These are phyloP conservation scores for Nothophytophthora sp. DNA, from an alignment of 352 stramenopile species.

Conservation along the genomic window DNA sequence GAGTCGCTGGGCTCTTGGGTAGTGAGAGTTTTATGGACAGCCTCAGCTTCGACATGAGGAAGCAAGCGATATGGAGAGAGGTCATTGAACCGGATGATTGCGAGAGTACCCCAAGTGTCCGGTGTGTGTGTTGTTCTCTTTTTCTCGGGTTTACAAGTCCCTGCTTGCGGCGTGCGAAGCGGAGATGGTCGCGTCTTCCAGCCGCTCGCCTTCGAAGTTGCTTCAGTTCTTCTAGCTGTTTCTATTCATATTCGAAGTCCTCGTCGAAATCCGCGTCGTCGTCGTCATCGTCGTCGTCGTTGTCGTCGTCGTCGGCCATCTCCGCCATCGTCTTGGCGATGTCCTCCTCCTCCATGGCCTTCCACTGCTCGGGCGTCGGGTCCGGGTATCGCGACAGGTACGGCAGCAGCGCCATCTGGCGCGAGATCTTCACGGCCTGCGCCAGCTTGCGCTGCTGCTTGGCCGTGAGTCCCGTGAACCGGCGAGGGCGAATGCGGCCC, in stretches of 20 bases:
- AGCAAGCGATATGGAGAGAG: too few species aligned
- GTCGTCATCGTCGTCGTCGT: conserved; percentile 54
- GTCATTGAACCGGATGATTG: too few species aligned
- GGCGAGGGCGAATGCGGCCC: conserved; percentile 79
- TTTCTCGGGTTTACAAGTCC: conserved; percentile 16
- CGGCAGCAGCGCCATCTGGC: conserved; percentile 73
- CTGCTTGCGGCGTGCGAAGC: conserved; percentile 8
- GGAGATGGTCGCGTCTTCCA: conserved; percentile 6
- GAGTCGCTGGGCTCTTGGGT: too few species aligned
- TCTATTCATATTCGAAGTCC: conserved; percentile 66
- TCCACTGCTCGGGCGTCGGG: conserved; percentile 80
- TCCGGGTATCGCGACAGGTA: conserved; percentile 82
- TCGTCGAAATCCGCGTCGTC: conserved; percentile 72
- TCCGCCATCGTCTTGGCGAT: conserved; percentile 60
- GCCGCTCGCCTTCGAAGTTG: conserved; percentile 11
- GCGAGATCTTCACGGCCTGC: conserved; percentile 77
- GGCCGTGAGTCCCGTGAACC: conserved; percentile 78
- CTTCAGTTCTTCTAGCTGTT: conserved; percentile 62
- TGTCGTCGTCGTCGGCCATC: conserved; percentile 54
- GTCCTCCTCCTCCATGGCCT: conserved; percentile 78
- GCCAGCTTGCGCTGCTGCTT: conserved; percentile 86
- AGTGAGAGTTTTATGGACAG: too few species aligned
- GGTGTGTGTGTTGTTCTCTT: too few species aligned
- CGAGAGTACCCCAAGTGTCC: conserved; percentile 12
- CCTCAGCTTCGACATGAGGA: too few species aligned